Percentiles rank a stretch among this genome's conserved stretches.
These are phyloP conservation scores for Sugiyamaella mastotermitis DNA, from an alignment of 805 yeast genomes.

Conservation along the genomic window DNA sequence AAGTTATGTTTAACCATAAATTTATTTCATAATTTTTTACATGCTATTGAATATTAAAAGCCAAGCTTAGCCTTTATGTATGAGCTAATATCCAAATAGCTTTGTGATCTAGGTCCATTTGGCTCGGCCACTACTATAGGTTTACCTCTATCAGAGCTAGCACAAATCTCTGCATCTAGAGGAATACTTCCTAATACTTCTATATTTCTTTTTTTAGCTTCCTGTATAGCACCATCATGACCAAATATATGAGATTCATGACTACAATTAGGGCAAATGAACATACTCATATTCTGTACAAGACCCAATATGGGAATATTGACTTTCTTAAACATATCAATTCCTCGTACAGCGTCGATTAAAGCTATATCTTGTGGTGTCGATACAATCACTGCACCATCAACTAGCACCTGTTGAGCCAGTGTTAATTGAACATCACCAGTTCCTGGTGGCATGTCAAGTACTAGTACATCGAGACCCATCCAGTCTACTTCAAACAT, in stretches of 20 bases:
- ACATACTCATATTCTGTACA: conserved; percentile 79
- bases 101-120: conserved; percentile 32
- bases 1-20: too few relatives aligned
- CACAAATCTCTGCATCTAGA: conserved; percentile 52
- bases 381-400: conserved; percentile 76
- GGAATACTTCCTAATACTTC: conserved; percentile 64
- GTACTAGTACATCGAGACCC: conserved; percentile 55
- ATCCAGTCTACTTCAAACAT: conserved; percentile 76
- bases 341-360: conserved; percentile 73
- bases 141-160: conserved; percentile 55
- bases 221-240: conserved; percentile 47
- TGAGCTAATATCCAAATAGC: conserved; percentile 52
- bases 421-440: conserved; percentile 82
- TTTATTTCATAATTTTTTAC: too few relatives aligned
- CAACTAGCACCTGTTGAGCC: conserved; percentile 69
- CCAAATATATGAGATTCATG: conserved; percentile 77
- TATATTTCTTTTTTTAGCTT: conserved; percentile 42
- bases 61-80: too few relatives aligned
- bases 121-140: conserved; percentile 50
- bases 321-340: conserved; percentile 69
- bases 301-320: conserved; percentile 67
- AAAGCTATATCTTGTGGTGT: conserved; percentile 85
- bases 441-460: conserved; percentile 90
- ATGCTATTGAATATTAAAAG: too few relatives aligned
- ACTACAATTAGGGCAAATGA: conserved; percentile 66